A percentile compares a stretch with the other conserved stretches of the same genome.
These are phyloP conservation scores for Ordospora pajunii DNA, from an alignment of 371 early-diverging fungal genomes.

Conservation along the genomic window DNA sequence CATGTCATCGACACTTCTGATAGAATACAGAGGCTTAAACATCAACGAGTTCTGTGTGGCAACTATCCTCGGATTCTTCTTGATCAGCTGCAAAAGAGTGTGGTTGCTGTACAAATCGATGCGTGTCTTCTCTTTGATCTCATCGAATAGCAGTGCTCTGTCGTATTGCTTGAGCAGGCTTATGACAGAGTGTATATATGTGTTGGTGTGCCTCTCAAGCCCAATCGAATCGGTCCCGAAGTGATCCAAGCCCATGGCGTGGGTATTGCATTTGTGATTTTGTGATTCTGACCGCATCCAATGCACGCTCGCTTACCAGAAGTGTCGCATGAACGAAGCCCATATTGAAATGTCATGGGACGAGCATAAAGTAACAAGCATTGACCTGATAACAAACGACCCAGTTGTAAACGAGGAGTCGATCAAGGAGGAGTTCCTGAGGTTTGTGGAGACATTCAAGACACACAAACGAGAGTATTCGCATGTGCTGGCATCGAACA, in stretches of 20 bases:
- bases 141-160: conserved; percentile 46
- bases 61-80: conserved; percentile 57
- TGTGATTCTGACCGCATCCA: too few species aligned
- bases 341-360: conserved; percentile 42
- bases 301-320: neutral
- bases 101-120: conserved; percentile 51
- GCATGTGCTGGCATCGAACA: conserved; percentile 24
- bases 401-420: conserved; percentile 29
- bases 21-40: conserved; percentile 55
- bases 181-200: conserved; percentile 59
- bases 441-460: conserved; percentile 41
- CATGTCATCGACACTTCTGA: conserved; percentile 57
- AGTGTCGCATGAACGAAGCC: neutral
- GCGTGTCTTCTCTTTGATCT: conserved; percentile 47
- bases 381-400: conserved; percentile 53
- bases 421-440: conserved; percentile 21
- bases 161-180: conserved; percentile 43
- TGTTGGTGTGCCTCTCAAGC: conserved; percentile 55
- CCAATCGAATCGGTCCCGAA: neutral
- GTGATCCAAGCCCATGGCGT: neutral
- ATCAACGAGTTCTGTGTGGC: conserved; percentile 43
- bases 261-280: neutral
- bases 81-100: conserved; percentile 41
- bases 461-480: conserved; percentile 34
- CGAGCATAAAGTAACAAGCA: conserved; percentile 32